Evolutionary conservation across 164 flowering plant species (phyloP).

Genomic region (Aristolochia contorta): DNA sequence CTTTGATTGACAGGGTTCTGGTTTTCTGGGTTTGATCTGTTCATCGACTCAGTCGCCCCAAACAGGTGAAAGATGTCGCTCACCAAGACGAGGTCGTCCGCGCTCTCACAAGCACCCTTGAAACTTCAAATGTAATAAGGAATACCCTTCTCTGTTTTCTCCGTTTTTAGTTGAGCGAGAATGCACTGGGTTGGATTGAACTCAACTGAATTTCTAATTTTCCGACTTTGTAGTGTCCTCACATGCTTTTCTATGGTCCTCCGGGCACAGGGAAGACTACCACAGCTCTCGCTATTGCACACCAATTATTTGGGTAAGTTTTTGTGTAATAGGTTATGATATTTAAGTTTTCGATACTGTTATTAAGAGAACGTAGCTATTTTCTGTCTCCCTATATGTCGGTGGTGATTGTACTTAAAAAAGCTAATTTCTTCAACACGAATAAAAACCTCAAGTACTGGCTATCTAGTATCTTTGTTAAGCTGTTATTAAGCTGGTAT

Average conservation of each 20-base stretch:
- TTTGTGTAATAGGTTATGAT: background rate
- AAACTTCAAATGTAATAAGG: constrained; percentile 50
- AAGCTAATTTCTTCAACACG: no score
- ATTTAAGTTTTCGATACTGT: no score
- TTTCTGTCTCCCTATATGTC: no score
- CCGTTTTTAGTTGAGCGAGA: background rate
- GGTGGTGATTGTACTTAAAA: no score
- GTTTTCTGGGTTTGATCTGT: background rate
- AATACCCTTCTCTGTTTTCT: background rate
- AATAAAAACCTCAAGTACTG: no score
- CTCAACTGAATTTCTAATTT: constrained; percentile 1
- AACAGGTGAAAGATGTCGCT: constrained; percentile 93
- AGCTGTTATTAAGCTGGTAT: no score
- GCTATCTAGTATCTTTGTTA: no score
- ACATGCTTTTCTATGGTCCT: constrained; percentile 97
- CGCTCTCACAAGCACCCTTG: constrained; percentile 89
- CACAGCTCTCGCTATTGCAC: constrained; percentile 88
- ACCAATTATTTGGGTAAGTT: constrained; percentile 76
- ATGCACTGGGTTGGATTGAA: background rate
- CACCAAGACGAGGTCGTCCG: constrained; percentile 95
- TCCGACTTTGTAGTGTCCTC: constrained; percentile 53
- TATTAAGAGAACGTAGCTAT: no score
- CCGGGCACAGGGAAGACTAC: constrained; percentile 99
- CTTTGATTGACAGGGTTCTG: background rate
- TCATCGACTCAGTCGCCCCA: constrained; percentile 59